Conservation (phyloP, 108 stramenopile species). For the Phaeodactylum tricornutum region DNA sequence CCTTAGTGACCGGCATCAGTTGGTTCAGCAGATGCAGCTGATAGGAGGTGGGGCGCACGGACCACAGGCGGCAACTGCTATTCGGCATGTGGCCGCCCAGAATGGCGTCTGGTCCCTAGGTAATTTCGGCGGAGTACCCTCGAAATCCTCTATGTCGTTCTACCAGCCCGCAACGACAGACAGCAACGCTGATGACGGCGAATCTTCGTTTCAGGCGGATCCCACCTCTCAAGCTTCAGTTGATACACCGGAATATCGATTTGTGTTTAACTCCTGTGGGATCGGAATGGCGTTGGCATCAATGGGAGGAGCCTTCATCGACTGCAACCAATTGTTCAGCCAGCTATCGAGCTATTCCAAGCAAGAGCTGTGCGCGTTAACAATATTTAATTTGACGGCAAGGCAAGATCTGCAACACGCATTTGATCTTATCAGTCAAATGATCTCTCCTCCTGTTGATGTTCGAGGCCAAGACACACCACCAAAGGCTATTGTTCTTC, state of each 20-base stretch:
- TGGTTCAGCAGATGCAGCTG: conserved; percentile 78
- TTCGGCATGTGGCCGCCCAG: conserved; percentile 49
- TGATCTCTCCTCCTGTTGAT: conserved; percentile 57
- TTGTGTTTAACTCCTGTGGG: conserved; percentile 67
- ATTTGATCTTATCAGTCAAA: conserved; percentile 78
- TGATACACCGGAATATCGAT: conserved; percentile 44
- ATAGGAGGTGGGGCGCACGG: conserved; percentile 71
- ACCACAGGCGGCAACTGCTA: conserved; percentile 47
- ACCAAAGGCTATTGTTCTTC: conserved; percentile 25
- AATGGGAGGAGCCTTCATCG: conserved; percentile 84
- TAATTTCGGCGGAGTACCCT: conserved; percentile 58
- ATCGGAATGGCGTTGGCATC: conserved; percentile 85
- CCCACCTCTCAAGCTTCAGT: conserved; percentile 1
- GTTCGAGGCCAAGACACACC: conserved; percentile 23
- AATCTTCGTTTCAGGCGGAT: background rate
- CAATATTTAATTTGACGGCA: conserved; percentile 77
- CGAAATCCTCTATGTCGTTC: conserved; percentile 36
- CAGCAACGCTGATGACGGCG: background rate
- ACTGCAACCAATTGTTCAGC: conserved; percentile 77
- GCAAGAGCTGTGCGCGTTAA: conserved; percentile 74
- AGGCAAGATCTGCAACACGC: conserved; percentile 70
- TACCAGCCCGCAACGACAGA: conserved; percentile 9
- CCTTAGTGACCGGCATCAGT: conserved; percentile 40
- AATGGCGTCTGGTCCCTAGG: conserved; percentile 64
- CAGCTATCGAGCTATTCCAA: conserved; percentile 58